Percentiles rank a stretch among this genome's conserved stretches.
Conservation (phyloP, 768 basidiomycete species). For the Leucosporidium yakuticum region DNA sequence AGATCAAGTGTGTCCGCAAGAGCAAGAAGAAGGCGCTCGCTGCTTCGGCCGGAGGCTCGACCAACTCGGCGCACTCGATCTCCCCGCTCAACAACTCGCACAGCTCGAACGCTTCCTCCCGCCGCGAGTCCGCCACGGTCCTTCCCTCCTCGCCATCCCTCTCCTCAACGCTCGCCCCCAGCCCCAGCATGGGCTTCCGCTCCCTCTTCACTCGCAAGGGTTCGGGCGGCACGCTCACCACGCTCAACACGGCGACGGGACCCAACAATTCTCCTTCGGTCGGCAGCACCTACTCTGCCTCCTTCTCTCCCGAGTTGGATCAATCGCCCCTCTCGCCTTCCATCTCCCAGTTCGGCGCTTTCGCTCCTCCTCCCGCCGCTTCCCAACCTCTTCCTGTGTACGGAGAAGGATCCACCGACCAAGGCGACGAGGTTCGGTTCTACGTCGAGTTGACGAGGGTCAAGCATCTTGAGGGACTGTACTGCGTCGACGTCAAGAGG, state of each 20-base stretch:
- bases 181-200: constrained; percentile 28
- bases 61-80: constrained; percentile 36
- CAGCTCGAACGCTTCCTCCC: constrained; percentile 31
- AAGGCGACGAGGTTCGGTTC: constrained; percentile 93
- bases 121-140: constrained; percentile 40
- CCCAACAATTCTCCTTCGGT: background rate
- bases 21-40: constrained; percentile 30
- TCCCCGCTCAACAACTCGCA: constrained; percentile 19
- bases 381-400: constrained; percentile 52
- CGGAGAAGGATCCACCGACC: constrained; percentile 67
- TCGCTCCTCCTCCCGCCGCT: background rate
- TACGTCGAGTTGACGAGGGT: constrained; percentile 87
- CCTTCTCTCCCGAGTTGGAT: background rate
- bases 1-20: constrained; percentile 35
- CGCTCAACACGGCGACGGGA: background rate
- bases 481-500: constrained; percentile 83
- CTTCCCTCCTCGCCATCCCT: constrained; percentile 15
- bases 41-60: background rate
- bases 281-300: constrained; percentile 6
- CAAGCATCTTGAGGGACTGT: constrained; percentile 81
- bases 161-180: constrained; percentile 6
- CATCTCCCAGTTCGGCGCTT: background rate
- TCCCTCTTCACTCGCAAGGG: constrained; percentile 15
- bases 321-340: no score
- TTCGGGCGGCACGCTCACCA: background rate